A percentile compares a stretch with the other conserved stretches of the same genome.
These are phyloP conservation scores for Gossypioides kirkii DNA, from an alignment of 345 rosid species.

Conservation along the genomic window DNA sequence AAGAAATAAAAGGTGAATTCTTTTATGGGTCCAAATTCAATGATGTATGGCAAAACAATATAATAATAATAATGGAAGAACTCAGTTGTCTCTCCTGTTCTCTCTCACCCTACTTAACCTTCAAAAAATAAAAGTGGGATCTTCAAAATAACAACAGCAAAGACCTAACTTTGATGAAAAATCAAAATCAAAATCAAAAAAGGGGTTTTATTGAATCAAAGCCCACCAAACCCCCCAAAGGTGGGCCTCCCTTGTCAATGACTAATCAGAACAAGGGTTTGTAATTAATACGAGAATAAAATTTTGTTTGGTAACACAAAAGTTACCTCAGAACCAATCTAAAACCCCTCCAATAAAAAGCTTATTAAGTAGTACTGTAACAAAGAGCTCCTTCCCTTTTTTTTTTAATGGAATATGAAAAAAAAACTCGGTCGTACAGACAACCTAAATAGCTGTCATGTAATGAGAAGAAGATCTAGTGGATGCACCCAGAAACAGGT, in stretches of 20 bases:
- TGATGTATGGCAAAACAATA: conserved; percentile 24
- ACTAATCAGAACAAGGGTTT: conserved; percentile 12
- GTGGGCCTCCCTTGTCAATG: conserved; percentile 29
- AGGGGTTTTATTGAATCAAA: conserved; percentile 27
- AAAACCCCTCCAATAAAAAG: background rate
- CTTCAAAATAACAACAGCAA: conserved; percentile 6
- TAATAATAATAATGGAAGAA: conserved; percentile 16
- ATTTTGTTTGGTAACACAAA: background rate
- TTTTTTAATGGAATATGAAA: background rate
- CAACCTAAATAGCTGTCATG: conserved; percentile 22
- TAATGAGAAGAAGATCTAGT: background rate
- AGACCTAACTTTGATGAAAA: background rate
- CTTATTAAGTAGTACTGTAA: background rate
- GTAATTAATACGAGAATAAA: background rate
- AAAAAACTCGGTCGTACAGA: conserved; percentile 11
- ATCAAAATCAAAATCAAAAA: background rate
- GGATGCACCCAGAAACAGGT: conserved; percentile 4
- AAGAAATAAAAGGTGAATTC: conserved; percentile 19
- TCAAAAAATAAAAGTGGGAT: conserved; percentile 20
- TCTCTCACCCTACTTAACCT: background rate
- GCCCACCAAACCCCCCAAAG: conserved; percentile 50
- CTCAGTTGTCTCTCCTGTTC: background rate
- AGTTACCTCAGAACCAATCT: background rate
- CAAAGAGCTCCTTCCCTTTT: background rate
- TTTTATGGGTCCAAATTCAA: conserved; percentile 28